These are phyloP conservation scores for Cercophora scortea DNA, from an alignment of 495 filamentous ascomycete genomes.

Conservation along the genomic window DNA sequence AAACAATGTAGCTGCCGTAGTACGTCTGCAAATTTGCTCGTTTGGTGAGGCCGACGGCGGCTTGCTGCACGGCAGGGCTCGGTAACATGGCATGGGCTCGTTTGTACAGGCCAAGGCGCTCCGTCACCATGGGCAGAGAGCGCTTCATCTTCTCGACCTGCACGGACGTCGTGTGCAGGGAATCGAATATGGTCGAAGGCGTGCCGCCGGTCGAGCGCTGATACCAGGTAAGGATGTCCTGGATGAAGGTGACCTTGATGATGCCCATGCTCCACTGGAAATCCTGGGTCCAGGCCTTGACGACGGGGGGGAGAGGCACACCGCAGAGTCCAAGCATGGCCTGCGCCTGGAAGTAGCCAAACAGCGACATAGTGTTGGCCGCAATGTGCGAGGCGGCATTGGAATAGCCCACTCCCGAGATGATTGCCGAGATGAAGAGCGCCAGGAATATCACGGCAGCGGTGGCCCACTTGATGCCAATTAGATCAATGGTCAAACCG, in stretches of 20 bases:
- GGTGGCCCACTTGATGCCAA: conserved; percentile 81
- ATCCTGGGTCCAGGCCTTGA: conserved; percentile 92
- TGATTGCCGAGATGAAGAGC: conserved; percentile 73
- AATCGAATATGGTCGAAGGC: conserved; percentile 71
- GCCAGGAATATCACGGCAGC: conserved; percentile 81
- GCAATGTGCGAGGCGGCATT: conserved; percentile 96
- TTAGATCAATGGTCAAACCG: conserved; percentile 79
- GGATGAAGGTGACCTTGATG: conserved; percentile 79
- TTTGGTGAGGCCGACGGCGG: conserved; percentile 30
- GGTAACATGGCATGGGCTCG: conserved; percentile 38
- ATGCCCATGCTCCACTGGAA: conserved; percentile 99
- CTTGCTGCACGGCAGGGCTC: conserved; percentile 27
- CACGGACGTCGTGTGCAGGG: conserved; percentile 69
- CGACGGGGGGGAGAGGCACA: conserved; percentile 81
- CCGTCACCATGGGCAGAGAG: conserved; percentile 28
- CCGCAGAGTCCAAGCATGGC: conserved; percentile 88
- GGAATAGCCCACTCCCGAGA: conserved; percentile 78
- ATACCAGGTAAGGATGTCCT: conserved; percentile 90
- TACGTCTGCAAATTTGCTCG: conserved; percentile 38
- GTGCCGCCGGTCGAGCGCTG: conserved; percentile 88
- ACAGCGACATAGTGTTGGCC: conserved; percentile 84
- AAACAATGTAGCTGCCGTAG: conserved; percentile 57
- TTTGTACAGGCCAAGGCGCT: conserved; percentile 31
- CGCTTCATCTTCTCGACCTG: conserved; percentile 59
- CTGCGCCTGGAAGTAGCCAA: conserved; percentile 93